Evolutionary conservation across 2,329 filamentous ascomycete species (phyloP).

Genomic region (Beauveria rudraprayagi): DNA sequence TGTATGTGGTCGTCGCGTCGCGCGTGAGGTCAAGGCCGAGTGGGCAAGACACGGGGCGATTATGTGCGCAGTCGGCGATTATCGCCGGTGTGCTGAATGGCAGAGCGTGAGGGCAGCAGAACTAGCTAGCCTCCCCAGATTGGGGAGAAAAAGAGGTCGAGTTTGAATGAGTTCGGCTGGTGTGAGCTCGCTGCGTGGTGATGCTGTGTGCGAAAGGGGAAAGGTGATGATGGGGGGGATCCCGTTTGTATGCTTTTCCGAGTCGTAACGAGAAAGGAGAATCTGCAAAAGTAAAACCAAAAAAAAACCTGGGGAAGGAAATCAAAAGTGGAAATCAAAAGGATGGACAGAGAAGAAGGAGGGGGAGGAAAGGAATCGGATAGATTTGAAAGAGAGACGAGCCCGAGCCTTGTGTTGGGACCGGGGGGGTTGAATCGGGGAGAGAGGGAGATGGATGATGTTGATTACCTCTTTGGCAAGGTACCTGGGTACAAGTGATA

Average conservation of each 20-base stretch:
- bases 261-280: background rate
- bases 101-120: background rate
- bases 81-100: background rate
- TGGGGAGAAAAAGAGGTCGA: background rate
- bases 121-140: background rate
- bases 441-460: background rate
- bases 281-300: background rate
- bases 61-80: background rate
- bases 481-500: too few species aligned
- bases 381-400: conserved; percentile 6
- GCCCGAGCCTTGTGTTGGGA: background rate
- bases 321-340: conserved; percentile 2
- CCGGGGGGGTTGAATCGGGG: background rate
- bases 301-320: conserved; percentile 1
- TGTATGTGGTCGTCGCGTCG: background rate
- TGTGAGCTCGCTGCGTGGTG: background rate
- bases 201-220: background rate
- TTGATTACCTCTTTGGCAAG: too few species aligned
- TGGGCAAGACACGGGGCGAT: background rate
- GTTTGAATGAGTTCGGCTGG: background rate
- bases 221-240: background rate
- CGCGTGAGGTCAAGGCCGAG: background rate
- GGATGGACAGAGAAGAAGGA: background rate
- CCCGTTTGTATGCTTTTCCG: background rate
- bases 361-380: conserved; percentile 4